Conservation (phyloP, 306 rosid genomes). For the Heteromeles arbutifolia region DNA sequence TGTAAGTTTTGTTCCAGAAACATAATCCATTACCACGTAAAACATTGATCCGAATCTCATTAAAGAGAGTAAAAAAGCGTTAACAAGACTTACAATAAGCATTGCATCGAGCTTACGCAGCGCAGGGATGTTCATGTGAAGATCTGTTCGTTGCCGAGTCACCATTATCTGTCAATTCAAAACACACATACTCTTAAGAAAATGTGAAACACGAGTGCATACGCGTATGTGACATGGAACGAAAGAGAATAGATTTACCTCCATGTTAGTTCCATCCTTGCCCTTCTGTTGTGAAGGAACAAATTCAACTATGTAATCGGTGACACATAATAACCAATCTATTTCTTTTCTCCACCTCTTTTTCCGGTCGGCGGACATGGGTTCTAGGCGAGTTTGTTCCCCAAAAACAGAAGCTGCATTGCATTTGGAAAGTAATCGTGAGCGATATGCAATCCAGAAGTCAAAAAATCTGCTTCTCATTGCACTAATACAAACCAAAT, state of each 20-base stretch:
- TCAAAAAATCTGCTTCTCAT: not conserved
- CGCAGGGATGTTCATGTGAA: conserved; percentile 94
- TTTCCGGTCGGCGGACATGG: conserved; percentile 70
- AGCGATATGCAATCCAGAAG: not conserved
- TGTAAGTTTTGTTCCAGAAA: conserved; percentile 13
- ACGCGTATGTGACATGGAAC: not conserved
- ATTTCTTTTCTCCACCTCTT: conserved; percentile 85
- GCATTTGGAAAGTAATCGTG: not conserved
- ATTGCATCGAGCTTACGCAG: conserved; percentile 80
- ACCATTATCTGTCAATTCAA: conserved; percentile 72
- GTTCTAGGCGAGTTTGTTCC: conserved; percentile 79
- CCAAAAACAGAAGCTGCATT: conserved; percentile 92
- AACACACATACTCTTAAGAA: conserved; percentile 2
- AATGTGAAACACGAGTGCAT: not conserved
- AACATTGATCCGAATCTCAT: not conserved
- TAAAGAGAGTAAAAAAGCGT: not conserved
- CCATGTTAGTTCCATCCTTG: conserved; percentile 80
- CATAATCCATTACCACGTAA: not conserved
- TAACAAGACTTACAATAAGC: conserved; percentile 59
- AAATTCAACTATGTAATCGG: conserved; percentile 82
- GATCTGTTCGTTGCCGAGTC: conserved; percentile 86
- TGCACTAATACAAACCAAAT: not conserved
- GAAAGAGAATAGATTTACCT: conserved; percentile 39
- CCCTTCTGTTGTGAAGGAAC: conserved; percentile 77
- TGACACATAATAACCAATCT: conserved; percentile 79